Evolutionary conservation across 495 filamentous ascomycete species (phyloP), one percentile per base, ranked within the genome.

Genomic region (Delitschia confertaspora): DNA sequence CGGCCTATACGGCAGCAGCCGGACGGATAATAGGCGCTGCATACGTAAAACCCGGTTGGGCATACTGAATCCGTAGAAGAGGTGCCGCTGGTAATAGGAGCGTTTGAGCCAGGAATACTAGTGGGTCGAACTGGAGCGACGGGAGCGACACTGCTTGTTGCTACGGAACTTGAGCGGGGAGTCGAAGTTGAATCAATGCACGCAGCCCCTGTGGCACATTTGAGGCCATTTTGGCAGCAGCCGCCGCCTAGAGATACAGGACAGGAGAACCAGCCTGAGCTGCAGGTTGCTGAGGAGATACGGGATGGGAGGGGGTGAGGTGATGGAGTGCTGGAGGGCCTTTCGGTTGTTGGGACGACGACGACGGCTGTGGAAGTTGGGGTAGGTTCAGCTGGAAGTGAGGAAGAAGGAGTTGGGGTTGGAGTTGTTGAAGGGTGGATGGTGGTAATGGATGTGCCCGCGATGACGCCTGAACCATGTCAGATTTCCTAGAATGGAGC

Each of bases 1-100:
- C 88, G 75, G 1, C 85, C 88, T 4, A 83, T 83, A 18, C 79
- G 82, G 62, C 85, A 91, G 63, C 85, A 91, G 3, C 83, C 83
- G 33, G 78, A 78, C 2, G 75, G 71, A 43, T 83, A 77, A 37
- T 73, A 70, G 0, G 74, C 74, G 33, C 69, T 73, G 58, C 83
- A 80, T 38, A 77, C 73, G 63, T 91, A 91, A 67, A 84, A 85
- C 1, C 83, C 79, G 0, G 77, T 74, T 10, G 87, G 83, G 51
- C 80, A 84, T 41, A 69, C 63, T 17, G 70, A 60, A 39, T 58
- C 64, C 26, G 14, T n/a, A 62, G 65, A 19, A 53, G 39, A 3
- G 49, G 55, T 43, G 49, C 67, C 29, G 6, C 65, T 72, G 7
- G 55, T 60, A 8, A 55, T 61, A 19, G 24, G 31, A 20, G 40